phyloP scores from a whole-genome alignment of 2,329 filamentous ascomycete species.

The Fusarium sublunatum region DNA sequence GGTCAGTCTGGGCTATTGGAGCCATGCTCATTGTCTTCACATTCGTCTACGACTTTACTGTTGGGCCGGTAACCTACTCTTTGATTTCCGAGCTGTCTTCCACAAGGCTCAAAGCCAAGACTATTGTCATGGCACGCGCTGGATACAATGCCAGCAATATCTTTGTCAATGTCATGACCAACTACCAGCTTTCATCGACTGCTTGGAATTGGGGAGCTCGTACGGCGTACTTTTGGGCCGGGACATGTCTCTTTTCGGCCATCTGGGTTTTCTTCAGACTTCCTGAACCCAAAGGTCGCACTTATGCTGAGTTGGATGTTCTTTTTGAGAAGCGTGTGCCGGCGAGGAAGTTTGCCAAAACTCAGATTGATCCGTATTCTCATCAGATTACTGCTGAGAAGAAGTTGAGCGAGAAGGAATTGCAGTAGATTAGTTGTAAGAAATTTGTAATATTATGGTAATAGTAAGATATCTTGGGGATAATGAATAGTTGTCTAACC shows the following conservation, averaged over 20 bases:
- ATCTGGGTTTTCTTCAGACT: conserved; percentile 63
- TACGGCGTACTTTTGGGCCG: conserved; percentile 61
- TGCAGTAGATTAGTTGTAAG: not conserved
- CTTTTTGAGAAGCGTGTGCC: conserved; percentile 55
- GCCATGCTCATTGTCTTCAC: conserved; percentile 63
- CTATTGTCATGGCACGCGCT: conserved; percentile 62
- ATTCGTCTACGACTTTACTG: conserved; percentile 65
- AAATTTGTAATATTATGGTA: not conserved
- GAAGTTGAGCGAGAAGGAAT: conserved; percentile 22
- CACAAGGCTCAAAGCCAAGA: conserved; percentile 65
- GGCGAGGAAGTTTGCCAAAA: conserved; percentile 55
- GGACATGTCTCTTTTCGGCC: conserved; percentile 59
- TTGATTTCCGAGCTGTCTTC: conserved; percentile 65
- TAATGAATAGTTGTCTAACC: too few relatives aligned
- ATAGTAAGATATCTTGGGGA: not conserved
- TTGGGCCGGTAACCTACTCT: conserved; percentile 65
- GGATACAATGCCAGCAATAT: conserved; percentile 61
- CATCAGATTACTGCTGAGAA: conserved; percentile 12
- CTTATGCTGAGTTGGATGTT: conserved; percentile 58
- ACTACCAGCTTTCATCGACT: conserved; percentile 59
- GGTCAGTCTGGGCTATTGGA: conserved; percentile 57
- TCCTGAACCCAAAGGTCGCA: conserved; percentile 64
- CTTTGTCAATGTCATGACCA: conserved; percentile 61
- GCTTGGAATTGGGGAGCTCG: conserved; percentile 62
- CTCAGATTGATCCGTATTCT: conserved; percentile 53